Evolutionary conservation across 768 basidiomycete genomes (phyloP), one percentile per base, ranked within the genome.

Genomic region (Auriculariales sp.): DNA sequence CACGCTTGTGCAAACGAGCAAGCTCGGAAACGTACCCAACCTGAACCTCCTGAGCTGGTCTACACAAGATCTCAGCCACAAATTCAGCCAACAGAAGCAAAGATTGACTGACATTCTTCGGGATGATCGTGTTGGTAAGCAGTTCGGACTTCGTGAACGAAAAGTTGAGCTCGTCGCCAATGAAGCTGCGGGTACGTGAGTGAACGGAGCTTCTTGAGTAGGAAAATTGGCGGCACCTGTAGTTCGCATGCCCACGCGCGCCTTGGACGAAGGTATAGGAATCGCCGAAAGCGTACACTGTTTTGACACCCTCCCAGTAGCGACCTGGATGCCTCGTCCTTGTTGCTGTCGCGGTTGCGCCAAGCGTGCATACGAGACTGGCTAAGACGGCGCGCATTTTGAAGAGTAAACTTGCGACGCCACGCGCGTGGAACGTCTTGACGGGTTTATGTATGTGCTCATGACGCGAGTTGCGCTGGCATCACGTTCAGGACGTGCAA

Each of bases 211-310:
- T 6, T n/a, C 17, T 31, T 15, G 10, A 19, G 3, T 15, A 28
- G 28, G 9, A 22, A 4, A 22, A 10, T 17, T 29, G 39, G 15
- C 12, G 57, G 29, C 39, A 69, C 74, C 74, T 75, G 55, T 70
- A 76, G 50, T 75, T 75, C n/a, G 72, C 65, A 49, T 57, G 57
- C 1, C 74, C 75, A 2, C 56, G 55, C 2, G 69, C 71, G 1
- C 74, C 74, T 56, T 73, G 69, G 0, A 77, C 72, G 51, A 75
- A 76, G 0, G 74, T 70, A 53, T 76, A 77, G 2, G 74, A 75
- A 55, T 76, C 75, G 3, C 74, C 75, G 53, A 77, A 77, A 4
- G 72, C 72, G 53, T 74, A 73, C 28, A 77, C 60, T 47, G 69
- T 70, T 58, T 66, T 60, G 24, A 68, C 68, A 4, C 54, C 49